Percentiles rank a stretch among this genome's conserved stretches.
These are phyloP conservation scores for Fibroporia radiculosa DNA, from an alignment of 768 basidiomycete species.

Conservation along the genomic window DNA sequence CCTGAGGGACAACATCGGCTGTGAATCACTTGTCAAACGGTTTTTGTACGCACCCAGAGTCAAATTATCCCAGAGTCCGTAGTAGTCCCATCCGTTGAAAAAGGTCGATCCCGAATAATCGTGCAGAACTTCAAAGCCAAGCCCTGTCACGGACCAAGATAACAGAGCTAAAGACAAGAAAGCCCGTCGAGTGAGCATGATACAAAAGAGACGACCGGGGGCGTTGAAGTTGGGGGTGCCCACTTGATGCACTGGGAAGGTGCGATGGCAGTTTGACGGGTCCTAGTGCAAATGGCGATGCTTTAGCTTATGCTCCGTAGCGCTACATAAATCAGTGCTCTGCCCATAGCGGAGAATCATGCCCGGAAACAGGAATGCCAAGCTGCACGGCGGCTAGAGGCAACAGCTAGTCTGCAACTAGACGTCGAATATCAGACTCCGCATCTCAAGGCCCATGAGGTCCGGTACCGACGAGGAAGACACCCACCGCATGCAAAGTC, in stretches of 20 bases:
- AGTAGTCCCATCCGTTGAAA: conserved; percentile 39
- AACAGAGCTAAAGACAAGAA: conserved; percentile 4
- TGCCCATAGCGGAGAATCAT: conserved; percentile 1
- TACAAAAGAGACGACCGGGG: not conserved
- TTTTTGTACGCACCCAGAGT: conserved; percentile 25
- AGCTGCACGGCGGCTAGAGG: not conserved
- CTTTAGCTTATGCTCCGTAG: not conserved
- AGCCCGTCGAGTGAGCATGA: conserved; percentile 6
- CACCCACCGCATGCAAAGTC: conserved; percentile 1
- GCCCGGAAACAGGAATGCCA: conserved; percentile 3
- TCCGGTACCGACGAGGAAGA: not conserved
- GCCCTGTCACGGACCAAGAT: conserved; percentile 2
- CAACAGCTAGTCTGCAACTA: not conserved
- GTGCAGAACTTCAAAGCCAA: conserved; percentile 27
- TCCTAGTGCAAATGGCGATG: not conserved
- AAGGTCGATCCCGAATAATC: conserved; percentile 33
- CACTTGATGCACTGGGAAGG: not conserved
- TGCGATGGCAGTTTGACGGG: not conserved
- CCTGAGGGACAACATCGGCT: conserved; percentile 30
- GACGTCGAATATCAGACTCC: not conserved
- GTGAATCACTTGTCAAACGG: not conserved
- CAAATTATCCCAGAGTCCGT: conserved; percentile 32
- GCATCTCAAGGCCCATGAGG: conserved; percentile 1
- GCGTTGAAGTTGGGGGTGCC: not conserved
- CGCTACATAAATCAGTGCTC: not conserved